Evolutionary conservation across 129 eudicot species (phyloP), one percentile per base, ranked within the genome.

Genomic region (Lonicera japonica): DNA sequence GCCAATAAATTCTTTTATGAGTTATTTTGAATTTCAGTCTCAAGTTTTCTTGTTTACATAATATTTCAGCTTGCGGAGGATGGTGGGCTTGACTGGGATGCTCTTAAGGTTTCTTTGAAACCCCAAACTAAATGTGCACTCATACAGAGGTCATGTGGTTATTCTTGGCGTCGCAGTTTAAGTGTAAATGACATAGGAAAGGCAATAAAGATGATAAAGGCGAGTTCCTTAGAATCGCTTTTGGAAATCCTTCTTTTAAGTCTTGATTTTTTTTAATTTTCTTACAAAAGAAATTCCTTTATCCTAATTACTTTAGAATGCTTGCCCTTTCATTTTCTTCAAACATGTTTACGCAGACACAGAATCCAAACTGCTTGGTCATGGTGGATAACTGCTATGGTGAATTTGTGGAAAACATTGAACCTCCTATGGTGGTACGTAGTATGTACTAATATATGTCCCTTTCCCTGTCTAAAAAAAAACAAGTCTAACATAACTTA

Each of bases 351-450:
- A 20, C 66, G 67, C 92, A 87, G 99, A 57, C 45, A 65, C 99
- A 92, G 70, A 92, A 88, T 70, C 96, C 96, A 23, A 63, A 78
- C 71, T 92, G 96, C 68, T 29, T 88, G 77, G 96, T 92, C 70
- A 80, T 92, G 96, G 96, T 92, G 75, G 99, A 92, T 76, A 92
- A 92, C 71, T 88, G 99, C 80, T 92, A 88, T 72, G 99, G 99
- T 74, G 99, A 92, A 88, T 92, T 92, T 65, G 85, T 82, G 46
- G 96, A 92, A 60, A 72, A 67, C 66, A 80, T 82, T 48, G 99
- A 92, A 73, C 96, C 99, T 70, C 83, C 99, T 14, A 92, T 92
- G 99, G 96, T 92, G 95, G 96, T 92, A 77, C 48, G 85, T 67
- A 34, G 61, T 1, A 29, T 29, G 6, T 29, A 29, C 6, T 66